phyloP scores from a whole-genome alignment of 441 rosid genomes.

The Macaranga tanarius region DNA sequence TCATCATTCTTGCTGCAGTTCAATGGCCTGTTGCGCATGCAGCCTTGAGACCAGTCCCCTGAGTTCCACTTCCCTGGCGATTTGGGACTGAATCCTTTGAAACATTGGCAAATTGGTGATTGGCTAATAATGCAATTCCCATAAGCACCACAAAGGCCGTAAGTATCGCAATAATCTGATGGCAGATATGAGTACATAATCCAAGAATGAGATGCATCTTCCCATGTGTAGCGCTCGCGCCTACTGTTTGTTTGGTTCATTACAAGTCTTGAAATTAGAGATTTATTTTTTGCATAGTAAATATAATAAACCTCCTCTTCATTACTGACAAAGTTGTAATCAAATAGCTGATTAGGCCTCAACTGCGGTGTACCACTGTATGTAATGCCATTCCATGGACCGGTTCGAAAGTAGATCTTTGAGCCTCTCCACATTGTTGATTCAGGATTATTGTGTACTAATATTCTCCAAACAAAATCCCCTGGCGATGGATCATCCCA shows the following conservation, averaged over 20 bases:
- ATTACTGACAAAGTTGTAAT: too few species aligned
- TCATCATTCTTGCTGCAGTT: constrained; percentile 19
- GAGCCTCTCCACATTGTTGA: constrained; percentile 5
- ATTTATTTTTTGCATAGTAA: not conserved
- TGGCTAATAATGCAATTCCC: constrained; percentile 12
- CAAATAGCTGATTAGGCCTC: not conserved
- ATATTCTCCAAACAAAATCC: not conserved
- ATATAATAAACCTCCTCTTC: not conserved
- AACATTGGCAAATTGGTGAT: constrained; percentile 33
- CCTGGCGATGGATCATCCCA: constrained; percentile 22
- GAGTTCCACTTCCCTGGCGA: constrained; percentile 7
- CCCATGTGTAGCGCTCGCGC: not conserved
- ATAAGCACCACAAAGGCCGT: constrained; percentile 13
- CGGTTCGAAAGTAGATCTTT: constrained; percentile 9
- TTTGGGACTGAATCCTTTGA: constrained; percentile 34
- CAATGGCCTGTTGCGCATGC: constrained; percentile 21
- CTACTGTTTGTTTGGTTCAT: constrained; percentile 13
- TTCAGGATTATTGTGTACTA: not conserved
- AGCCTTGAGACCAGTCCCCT: constrained; percentile 28
- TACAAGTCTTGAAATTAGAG: not conserved
- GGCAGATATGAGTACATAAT: not conserved
- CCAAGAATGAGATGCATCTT: constrained; percentile 8
- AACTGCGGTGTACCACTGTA: not conserved
- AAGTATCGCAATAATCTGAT: constrained; percentile 12
- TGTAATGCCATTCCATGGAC: constrained; percentile 22